phyloP scores from a whole-genome alignment of 2,329 filamentous ascomycete species.

The Orbilia ellipsospora region DNA sequence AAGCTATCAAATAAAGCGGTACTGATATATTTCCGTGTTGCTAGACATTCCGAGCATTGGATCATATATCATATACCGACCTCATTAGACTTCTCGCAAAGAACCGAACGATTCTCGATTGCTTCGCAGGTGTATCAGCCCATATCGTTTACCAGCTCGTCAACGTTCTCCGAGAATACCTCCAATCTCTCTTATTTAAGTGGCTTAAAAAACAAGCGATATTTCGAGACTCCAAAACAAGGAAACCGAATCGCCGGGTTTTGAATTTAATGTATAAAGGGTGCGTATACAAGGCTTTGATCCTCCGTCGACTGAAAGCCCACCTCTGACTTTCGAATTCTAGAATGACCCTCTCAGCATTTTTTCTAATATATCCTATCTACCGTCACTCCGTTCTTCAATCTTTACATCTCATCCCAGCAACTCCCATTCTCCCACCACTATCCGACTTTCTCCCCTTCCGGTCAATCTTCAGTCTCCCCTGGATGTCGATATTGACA shows the following conservation, averaged over 20 bases:
- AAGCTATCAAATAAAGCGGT: too few relatives aligned
- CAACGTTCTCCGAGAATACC: slow-evolving; percentile 57
- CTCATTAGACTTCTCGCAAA: slow-evolving; percentile 23
- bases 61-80: slow-evolving; percentile 37
- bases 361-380: slow-evolving; percentile 59
- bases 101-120: slow-evolving; percentile 52
- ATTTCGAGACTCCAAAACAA: slow-evolving; percentile 57
- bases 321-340: neutral
- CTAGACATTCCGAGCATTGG: slow-evolving; percentile 40
- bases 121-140: slow-evolving; percentile 58
- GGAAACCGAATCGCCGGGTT: slow-evolving; percentile 55
- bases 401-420: slow-evolving; percentile 57
- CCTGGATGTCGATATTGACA: slow-evolving; percentile 32
- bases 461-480: slow-evolving; percentile 54
- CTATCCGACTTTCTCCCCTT: slow-evolving; percentile 57
- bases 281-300: slow-evolving; percentile 4
- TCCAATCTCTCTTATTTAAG: slow-evolving; percentile 56
- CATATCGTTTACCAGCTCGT: slow-evolving; percentile 58
- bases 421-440: slow-evolving; percentile 57
- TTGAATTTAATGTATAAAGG: slow-evolving; percentile 54
- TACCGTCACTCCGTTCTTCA: slow-evolving; percentile 59
- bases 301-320: neutral
- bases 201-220: slow-evolving; percentile 56
- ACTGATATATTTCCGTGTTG: too few relatives aligned
- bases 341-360: slow-evolving; percentile 58